Base-by-base conservation (phyloP, 495 filamentous ascomycete genomes). In the Xylaria venustula region DNA sequence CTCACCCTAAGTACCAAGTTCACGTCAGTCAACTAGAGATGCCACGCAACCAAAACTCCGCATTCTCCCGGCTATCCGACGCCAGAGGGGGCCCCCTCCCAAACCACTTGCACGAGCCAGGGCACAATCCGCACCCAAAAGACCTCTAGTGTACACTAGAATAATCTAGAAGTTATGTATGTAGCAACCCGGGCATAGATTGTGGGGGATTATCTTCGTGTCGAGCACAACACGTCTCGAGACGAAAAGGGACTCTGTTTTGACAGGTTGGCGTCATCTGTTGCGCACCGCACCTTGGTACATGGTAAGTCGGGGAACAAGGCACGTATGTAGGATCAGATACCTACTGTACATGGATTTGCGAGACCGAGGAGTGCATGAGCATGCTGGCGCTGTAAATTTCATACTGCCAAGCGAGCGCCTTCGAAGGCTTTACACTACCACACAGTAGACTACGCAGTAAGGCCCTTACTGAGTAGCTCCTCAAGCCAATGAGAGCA, bases 61-160 rank as follows among this genome's bases (percentile, higher is more conserved):
- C 37, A 60, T 52, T 52, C 48, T 52, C 47, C 36, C 57, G 47
- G 47, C 22, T 25, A 44, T 60, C 57, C 57, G 54, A 48, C 37
- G 42, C 42, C 12, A 44, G 41, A 53, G 19, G 42, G 41, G 28
- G 26, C 40, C 54, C 30, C 42, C 28, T 20, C 30, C 42, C 42
- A 26, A 11, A 37, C 19, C 42, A 25, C 40, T 34, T 36, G 26
- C 41, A 56, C 54, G 53, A 55, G 25, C 53, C 36, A 42, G 34
- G 51, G 40, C 30, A 40, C 49, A 40, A 40, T 26, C 49, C 15
- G 20, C 14, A n/a, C 14, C 9, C 19, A 22, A 37, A n/a, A 28
- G 14, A 37, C 25, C 1, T 34, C 19, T 17, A n/a, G 2, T 40
- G 7, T 8, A 17, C 26, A 41, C 51, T 54, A 42, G 36, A 42